phyloP scores from a whole-genome alignment of 345 rosid species.

The Eutrema heterophyllum region DNA sequence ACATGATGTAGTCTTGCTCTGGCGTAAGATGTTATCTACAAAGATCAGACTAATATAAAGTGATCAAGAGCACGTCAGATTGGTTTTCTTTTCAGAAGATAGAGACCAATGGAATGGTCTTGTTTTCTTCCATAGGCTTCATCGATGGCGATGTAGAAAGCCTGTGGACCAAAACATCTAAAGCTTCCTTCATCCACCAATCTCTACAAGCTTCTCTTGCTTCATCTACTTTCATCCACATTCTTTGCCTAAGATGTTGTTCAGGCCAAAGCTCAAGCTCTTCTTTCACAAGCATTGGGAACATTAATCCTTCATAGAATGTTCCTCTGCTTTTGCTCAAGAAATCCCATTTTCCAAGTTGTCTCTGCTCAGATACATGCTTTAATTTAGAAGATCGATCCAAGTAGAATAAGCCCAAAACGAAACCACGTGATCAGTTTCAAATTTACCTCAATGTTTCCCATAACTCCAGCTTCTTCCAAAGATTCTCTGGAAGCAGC shows the following conservation, averaged over 20 bases:
- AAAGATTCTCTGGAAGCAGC: constrained; percentile 73
- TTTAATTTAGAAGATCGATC: neutral
- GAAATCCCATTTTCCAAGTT: constrained; percentile 77
- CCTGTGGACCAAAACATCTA: constrained; percentile 54
- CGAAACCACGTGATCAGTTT: neutral
- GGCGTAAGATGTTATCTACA: constrained; percentile 1
- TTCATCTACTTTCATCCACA: constrained; percentile 64
- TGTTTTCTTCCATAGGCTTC: constrained; percentile 6
- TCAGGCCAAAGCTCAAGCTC: constrained; percentile 87
- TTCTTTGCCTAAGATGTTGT: constrained; percentile 52
- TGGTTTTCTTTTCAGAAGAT: constrained; percentile 4
- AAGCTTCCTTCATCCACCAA: constrained; percentile 95
- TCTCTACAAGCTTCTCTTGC: constrained; percentile 80
- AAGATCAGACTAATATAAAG: neutral
- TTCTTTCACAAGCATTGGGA: constrained; percentile 73
- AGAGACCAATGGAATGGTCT: constrained; percentile 1
- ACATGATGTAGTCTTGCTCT: neutral
- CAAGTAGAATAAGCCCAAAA: neutral
- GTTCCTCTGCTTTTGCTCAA: constrained; percentile 74
- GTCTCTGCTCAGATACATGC: constrained; percentile 36
- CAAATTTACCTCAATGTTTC: constrained; percentile 55
- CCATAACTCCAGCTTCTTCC: constrained; percentile 90
- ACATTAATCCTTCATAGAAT: constrained; percentile 83
- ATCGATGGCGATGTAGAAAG: constrained; percentile 19
- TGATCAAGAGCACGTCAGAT: neutral